Percentiles rank a stretch among this genome's conserved stretches.
Evolutionary conservation across 2,329 filamentous ascomycete genomes (phyloP).

Genomic region (Xylaria polymorpha): DNA sequence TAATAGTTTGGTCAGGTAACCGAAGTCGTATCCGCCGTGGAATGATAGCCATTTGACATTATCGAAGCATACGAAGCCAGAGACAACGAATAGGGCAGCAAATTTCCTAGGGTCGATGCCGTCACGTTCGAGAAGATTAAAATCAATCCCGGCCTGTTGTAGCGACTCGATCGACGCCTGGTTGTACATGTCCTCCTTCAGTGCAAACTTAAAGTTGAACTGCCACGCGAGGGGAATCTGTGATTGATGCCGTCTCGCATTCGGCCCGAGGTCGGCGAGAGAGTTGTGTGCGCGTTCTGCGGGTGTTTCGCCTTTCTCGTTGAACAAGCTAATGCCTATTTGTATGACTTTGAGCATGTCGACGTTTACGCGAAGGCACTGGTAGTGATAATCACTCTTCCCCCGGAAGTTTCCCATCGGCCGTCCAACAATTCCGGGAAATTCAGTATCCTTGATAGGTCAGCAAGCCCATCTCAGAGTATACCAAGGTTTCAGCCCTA

Average conservation of each 20-base stretch:
- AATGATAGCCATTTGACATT: conserved; percentile 97
- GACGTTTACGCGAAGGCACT: conserved; percentile 96
- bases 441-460: conserved; percentile 85
- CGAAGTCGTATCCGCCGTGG: conserved; percentile 98
- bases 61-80: conserved; percentile 87
- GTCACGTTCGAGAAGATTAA: conserved; percentile 82
- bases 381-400: conserved; percentile 98
- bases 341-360: conserved; percentile 98
- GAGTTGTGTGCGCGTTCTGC: conserved; percentile 71
- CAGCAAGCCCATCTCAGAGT: conserved; percentile 36
- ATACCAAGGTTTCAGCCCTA: conserved; percentile 59
- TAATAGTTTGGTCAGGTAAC: conserved; percentile 94
- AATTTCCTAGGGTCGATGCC: conserved; percentile 93
- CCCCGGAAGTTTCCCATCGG: conserved; percentile 95
- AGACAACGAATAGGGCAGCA: conserved; percentile 88
- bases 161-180: conserved; percentile 93
- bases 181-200: conserved; percentile 97
- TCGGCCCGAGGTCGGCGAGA: conserved; percentile 54
- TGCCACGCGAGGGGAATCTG: conserved; percentile 93
- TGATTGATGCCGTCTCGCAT: conserved; percentile 56
- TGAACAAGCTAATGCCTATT: conserved; percentile 93
- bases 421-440: conserved; percentile 95
- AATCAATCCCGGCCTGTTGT: conserved; percentile 92
- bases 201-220: conserved; percentile 97
- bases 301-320: conserved; percentile 86